Conservation (phyloP, 1,139 yeast species). For the Geotrichum cucujoidarum region DNA sequence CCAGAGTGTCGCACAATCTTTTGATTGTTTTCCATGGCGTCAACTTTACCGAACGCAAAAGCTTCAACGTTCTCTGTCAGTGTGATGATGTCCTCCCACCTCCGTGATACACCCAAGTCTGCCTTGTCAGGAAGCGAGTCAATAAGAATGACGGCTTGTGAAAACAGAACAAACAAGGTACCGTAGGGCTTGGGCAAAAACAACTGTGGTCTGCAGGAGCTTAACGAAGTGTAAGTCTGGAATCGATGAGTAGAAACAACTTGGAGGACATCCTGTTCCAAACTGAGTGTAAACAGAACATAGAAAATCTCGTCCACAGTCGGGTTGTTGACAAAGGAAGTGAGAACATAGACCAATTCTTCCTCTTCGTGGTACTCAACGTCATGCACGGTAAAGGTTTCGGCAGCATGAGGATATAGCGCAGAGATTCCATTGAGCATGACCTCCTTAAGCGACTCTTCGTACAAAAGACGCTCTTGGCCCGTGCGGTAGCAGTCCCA, state of each 20-base stretch:
- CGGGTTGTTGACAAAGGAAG: slow-evolving; percentile 37
- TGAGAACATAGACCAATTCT: slow-evolving; percentile 48
- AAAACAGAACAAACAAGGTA: slow-evolving; percentile 61
- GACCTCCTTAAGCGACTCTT: slow-evolving; percentile 36
- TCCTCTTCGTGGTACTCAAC: slow-evolving; percentile 35
- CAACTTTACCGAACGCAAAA: slow-evolving; percentile 59
- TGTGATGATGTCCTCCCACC: slow-evolving; percentile 75
- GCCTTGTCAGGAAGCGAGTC: slow-evolving; percentile 52
- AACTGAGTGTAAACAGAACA: slow-evolving; percentile 52
- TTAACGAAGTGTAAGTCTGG: slow-evolving; percentile 41
- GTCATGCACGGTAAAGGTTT: slow-evolving; percentile 50
- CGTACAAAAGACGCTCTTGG: slow-evolving; percentile 38
- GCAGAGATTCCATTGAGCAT: slow-evolving; percentile 41
- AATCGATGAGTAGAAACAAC: slow-evolving; percentile 59
- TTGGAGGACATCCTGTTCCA: slow-evolving; percentile 49
- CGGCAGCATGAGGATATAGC: slow-evolving; percentile 43
- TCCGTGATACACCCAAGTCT: slow-evolving; percentile 40
- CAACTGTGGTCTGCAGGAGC: slow-evolving; percentile 45
- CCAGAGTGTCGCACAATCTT: slow-evolving; percentile 37
- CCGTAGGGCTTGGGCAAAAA: slow-evolving; percentile 56
- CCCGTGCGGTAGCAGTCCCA: slow-evolving; percentile 49
- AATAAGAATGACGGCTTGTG: slow-evolving; percentile 58
- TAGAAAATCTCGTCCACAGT: slow-evolving; percentile 35
- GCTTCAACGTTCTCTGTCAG: slow-evolving; percentile 52
- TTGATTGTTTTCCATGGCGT: slow-evolving; percentile 26